Conservation (phyloP, 1,284 basidiomycete genomes). For the Tylopilus orsonianus region DNA sequence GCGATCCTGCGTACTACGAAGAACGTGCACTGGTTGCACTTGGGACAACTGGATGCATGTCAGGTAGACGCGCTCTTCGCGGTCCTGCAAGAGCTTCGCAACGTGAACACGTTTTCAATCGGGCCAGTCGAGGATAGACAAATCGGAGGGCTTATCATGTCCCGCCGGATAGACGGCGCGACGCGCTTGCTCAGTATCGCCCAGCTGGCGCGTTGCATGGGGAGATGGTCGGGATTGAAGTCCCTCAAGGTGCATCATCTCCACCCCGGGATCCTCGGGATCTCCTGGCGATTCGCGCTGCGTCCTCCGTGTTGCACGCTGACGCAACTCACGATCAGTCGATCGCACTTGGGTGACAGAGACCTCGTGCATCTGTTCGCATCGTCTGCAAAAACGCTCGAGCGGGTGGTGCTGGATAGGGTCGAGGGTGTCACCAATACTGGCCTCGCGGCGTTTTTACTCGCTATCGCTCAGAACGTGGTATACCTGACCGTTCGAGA, state of each 20-base stretch:
- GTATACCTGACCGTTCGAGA: constrained; percentile 15
- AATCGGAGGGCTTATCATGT: not conserved
- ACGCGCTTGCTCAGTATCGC: constrained; percentile 11
- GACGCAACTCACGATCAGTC: constrained; percentile 20
- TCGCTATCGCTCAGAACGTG: constrained; percentile 15
- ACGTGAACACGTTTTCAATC: constrained; percentile 16
- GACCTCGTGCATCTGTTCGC: constrained; percentile 18
- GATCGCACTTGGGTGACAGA: constrained; percentile 17
- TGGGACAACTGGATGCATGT: constrained; percentile 12
- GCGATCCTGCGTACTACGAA: constrained; percentile 22
- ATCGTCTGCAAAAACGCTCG: constrained; percentile 18
- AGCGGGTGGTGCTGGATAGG: constrained; percentile 20
- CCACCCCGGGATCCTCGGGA: constrained; percentile 5
- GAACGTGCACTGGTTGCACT: constrained; percentile 17
- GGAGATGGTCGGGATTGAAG: constrained; percentile 11
- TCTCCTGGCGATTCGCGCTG: constrained; percentile 17
- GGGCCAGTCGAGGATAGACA: constrained; percentile 3
- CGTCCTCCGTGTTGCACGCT: constrained; percentile 20
- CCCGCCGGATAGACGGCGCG: not conserved
- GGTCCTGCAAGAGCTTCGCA: constrained; percentile 9
- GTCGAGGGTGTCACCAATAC: constrained; percentile 25
- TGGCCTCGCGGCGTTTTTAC: constrained; percentile 20
- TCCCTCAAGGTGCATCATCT: constrained; percentile 17
- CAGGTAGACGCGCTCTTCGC: constrained; percentile 15
- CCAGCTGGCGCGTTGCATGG: constrained; percentile 25